A percentile compares a stretch with the other conserved stretches of the same genome.
Evolutionary conservation across 2,329 filamentous ascomycete genomes (phyloP).

Genomic region (Calonectria naviculata): DNA sequence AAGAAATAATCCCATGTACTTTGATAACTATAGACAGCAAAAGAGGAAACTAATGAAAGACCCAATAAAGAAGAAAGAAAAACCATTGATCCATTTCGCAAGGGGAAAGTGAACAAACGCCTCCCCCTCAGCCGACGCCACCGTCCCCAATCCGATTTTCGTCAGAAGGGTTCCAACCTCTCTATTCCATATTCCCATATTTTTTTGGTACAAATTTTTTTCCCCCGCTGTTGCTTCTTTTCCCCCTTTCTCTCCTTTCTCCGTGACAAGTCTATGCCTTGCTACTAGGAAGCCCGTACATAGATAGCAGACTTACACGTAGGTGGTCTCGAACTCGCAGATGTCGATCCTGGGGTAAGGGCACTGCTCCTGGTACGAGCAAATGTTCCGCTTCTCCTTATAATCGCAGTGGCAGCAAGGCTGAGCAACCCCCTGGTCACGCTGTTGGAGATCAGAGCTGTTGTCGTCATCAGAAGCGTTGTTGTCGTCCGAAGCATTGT

Average conservation of each 20-base stretch:
- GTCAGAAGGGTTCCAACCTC: neutral
- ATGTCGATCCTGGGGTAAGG: neutral
- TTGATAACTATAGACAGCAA: slow-evolving; percentile 2
- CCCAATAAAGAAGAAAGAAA: neutral
- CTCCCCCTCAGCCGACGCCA: neutral
- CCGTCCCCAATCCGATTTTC: neutral
- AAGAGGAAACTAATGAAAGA: slow-evolving; percentile 1
- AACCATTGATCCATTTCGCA: neutral
- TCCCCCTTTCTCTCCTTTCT: neutral
- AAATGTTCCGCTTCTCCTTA: neutral
- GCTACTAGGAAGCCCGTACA: too few relatives aligned
- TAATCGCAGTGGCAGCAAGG: neutral
- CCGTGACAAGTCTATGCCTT: neutral
- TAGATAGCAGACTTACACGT: neutral
- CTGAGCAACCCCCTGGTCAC: neutral
- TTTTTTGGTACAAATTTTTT: neutral
- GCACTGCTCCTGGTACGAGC: neutral
- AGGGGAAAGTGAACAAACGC: neutral
- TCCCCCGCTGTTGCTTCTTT: neutral
- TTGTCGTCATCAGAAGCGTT: neutral
- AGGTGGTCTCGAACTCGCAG: neutral
- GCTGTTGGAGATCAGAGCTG: neutral
- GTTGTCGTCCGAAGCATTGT: too few relatives aligned
- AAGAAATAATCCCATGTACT: slow-evolving; percentile 1
- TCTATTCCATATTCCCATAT: neutral